Percentiles rank a stretch among this genome's conserved stretches.
Evolutionary conservation across 805 yeast genomes (phyloP).

Genomic region (Pichia sporocuriosa): DNA sequence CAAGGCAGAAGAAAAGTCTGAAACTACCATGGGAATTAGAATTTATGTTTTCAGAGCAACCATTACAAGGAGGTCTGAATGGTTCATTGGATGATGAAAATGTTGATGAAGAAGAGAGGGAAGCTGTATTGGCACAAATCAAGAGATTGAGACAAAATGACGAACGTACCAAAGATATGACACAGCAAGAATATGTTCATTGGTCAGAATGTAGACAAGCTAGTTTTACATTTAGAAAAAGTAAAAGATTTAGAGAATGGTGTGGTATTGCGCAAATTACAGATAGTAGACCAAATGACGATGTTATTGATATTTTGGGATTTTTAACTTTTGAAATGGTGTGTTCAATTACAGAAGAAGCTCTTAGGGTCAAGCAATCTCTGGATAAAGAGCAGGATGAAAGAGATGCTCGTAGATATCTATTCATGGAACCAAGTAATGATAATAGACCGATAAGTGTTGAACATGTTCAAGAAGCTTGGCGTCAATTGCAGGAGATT

Average conservation of each 20-base stretch:
- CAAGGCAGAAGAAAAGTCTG: slow-evolving; percentile 63
- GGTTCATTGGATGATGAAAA: slow-evolving; percentile 42
- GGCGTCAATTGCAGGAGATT: slow-evolving; percentile 65
- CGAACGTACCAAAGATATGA: slow-evolving; percentile 88
- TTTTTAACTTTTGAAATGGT: slow-evolving; percentile 95
- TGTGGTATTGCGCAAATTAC: slow-evolving; percentile 78
- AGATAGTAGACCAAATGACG: slow-evolving; percentile 91
- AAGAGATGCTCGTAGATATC: slow-evolving; percentile 41
- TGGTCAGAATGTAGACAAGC: slow-evolving; percentile 99
- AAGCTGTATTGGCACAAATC: slow-evolving; percentile 81
- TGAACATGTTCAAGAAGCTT: slow-evolving; percentile 81
- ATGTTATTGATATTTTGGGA: slow-evolving; percentile 92
- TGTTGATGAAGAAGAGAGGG: slow-evolving; percentile 79
- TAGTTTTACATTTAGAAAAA: slow-evolving; percentile 88
- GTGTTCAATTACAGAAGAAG: slow-evolving; percentile 88
- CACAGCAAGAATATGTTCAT: slow-evolving; percentile 94
- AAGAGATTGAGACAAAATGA: slow-evolving; percentile 88
- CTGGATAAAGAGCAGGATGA: slow-evolving; percentile 34
- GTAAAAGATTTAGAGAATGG: slow-evolving; percentile 95
- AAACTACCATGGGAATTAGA: slow-evolving; percentile 93
- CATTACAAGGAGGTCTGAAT: slow-evolving; percentile 51
- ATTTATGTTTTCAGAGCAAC: slow-evolving; percentile 89
- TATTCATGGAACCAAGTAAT: slow-evolving; percentile 87
- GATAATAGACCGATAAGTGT: slow-evolving; percentile 71
- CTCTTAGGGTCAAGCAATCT: slow-evolving; percentile 62